Evolutionary conservation across 2,329 filamentous ascomycete species (phyloP), one percentile per base, ranked within the genome.

Genomic region (Hypoxylon sp.): DNA sequence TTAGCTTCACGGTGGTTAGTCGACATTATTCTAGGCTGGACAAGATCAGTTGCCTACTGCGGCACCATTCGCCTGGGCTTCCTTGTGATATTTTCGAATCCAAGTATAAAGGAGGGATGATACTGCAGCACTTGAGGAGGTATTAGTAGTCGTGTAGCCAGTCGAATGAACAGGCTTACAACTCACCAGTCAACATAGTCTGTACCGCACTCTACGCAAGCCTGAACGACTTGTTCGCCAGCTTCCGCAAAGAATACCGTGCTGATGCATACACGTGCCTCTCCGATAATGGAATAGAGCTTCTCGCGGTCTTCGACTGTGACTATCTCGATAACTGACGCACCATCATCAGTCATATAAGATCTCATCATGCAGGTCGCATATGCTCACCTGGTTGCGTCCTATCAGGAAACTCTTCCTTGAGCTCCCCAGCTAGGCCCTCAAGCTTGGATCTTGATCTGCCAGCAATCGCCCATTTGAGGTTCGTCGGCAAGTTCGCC

Each of bases 141-240:
- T 32, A 43, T 50, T 5, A 34, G 11, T 4, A 34, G 4, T 11
- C 12, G 2, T 7, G 30, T 3, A 32, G 30, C 30, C 30, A 11
- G 7, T 11, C 30, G 30, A 32, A 12, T 12, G 8, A 32, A 32
- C 7, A 12, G 3, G 16, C 11, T 50, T 19, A 5, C 2, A n/a
- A 19, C 46, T 50, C 2, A 50, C 46, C 46, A 50, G 27, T 50
- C 46, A 3, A 50, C 27, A 50, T 51, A 51, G 29, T 51, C 47
- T 11, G 47, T 51, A 21, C 47, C 47, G 3, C n/a, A 2, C 8
- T 51, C 47, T 11, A 51, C 29, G n/a, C 47, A 51, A 34, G 47
- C 27, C 29, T 12, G 3, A 1, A 51, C 29, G 3, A 51, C 29
- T 7, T 34, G n/a, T 34, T 51, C 47, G n/a, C 47, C 47, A 5